A percentile compares a stretch with the other conserved stretches of the same genome.
Conservation (phyloP, 768 basidiomycete species). For the Russula earlei region DNA sequence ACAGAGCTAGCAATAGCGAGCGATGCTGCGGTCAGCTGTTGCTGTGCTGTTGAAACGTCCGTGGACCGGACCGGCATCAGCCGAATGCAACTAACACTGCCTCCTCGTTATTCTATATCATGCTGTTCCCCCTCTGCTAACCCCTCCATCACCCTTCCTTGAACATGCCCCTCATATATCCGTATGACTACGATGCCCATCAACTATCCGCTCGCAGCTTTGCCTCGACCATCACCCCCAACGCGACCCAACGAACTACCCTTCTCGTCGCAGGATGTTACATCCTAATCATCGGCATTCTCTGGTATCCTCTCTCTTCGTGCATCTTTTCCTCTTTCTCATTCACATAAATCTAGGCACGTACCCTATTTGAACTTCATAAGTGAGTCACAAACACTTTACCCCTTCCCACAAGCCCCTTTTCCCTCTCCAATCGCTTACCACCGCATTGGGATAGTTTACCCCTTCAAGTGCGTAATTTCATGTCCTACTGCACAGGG, state of each 20-base stretch:
- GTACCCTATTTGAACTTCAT: constrained; percentile 62
- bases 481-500: not conserved
- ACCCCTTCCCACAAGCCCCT: not conserved
- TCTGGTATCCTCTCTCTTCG: constrained; percentile 46
- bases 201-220: constrained; percentile 22
- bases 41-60: too few relatives aligned
- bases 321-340: not conserved
- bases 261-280: constrained; percentile 75
- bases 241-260: constrained; percentile 62
- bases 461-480: constrained; percentile 78
- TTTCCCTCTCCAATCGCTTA: not conserved
- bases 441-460: constrained; percentile 39
- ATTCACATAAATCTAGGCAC: constrained; percentile 43
- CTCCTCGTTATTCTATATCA: not conserved
- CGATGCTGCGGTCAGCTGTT: too few relatives aligned
- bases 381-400: constrained; percentile 42
- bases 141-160: not conserved
- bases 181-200: not conserved
- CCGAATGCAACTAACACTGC: not conserved
- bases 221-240: constrained; percentile 42
- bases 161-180: constrained; percentile 18
- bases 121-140: not conserved
- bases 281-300: constrained; percentile 62
- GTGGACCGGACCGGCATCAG: too few relatives aligned
- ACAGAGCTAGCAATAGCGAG: too few relatives aligned